These are phyloP conservation scores for Leccinum disarticulatum DNA, from an alignment of 768 basidiomycete species.

Conservation along the genomic window DNA sequence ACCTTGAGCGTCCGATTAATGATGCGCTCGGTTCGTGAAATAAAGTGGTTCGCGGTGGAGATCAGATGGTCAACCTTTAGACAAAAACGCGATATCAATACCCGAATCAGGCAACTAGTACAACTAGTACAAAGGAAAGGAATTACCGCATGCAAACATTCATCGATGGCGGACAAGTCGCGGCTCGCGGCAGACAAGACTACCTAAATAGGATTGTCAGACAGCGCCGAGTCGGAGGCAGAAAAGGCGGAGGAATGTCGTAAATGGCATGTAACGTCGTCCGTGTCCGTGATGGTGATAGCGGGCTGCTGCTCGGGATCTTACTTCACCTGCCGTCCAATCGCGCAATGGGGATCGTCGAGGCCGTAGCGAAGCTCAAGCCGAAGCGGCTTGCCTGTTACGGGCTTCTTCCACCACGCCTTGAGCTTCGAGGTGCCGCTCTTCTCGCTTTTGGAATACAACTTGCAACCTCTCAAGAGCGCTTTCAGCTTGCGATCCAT, in stretches of 20 bases:
- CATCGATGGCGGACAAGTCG: conserved; percentile 57
- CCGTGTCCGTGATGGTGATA: conserved; percentile 25
- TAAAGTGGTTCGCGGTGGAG: conserved; percentile 51
- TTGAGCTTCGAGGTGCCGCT: conserved; percentile 52
- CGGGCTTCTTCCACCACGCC: conserved; percentile 62
- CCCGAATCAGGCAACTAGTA: conserved; percentile 7
- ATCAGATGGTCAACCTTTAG: conserved; percentile 57
- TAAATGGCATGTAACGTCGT: conserved; percentile 21
- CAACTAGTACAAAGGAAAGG: conserved; percentile 18
- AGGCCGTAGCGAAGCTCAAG: conserved; percentile 43
- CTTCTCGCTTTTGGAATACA: conserved; percentile 31
- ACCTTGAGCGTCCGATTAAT: conserved; percentile 58
- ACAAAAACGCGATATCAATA: conserved; percentile 5
- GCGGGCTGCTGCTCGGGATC: conserved; percentile 18
- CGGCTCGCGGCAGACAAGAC: conserved; percentile 53
- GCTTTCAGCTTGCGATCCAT: conserved; percentile 42
- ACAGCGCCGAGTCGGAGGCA: conserved; percentile 15
- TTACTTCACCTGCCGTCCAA: conserved; percentile 37
- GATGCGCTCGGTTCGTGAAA: conserved; percentile 56
- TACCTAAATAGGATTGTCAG: conserved; percentile 45
- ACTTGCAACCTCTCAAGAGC: conserved; percentile 43
- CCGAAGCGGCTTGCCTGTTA: conserved; percentile 37
- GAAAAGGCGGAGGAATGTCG: conserved; percentile 5
- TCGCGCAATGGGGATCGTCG: conserved; percentile 40
- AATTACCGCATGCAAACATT: conserved; percentile 53